Base-by-base conservation (phyloP, 345 rosid species). In the Camelina laxa region DNA sequence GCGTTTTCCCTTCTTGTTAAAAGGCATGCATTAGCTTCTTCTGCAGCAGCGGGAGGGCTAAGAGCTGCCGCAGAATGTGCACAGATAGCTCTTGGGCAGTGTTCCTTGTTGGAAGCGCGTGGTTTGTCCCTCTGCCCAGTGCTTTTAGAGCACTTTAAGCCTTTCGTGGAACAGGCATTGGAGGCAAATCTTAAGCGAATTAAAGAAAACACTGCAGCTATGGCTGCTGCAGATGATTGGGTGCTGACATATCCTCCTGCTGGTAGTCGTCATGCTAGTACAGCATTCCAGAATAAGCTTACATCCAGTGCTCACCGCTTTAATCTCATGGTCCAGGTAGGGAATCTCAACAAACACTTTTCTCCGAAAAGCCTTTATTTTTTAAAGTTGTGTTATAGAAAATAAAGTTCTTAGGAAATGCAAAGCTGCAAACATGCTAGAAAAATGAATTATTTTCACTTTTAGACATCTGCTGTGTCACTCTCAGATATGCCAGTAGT, bases 161-260 rank as follows among this genome's bases (percentile, higher is more conserved):
- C 96, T 38, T 91, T 97, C 60, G 98, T 96, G 63, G 97, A 96
- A 78, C 99, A 91, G 81, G 99, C 98, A 39, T 79, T 92, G 54
- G 88, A 96, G 78, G 97, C 99, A 67, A 92, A 96, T 83, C 84
- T 96, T 70, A 96, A 88, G 77, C 84, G 99, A 75, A 96, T 96
- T 78, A 96, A 96, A 83, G 98, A 96, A 80, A 92, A 97, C 77
- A 89, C 97, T 68, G 98, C 99, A 79, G 96, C 99, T 73, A 74
- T 92, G 85, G 99, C 96, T 63, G 99, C 99, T 76, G 98, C 98
- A 69, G 99, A 96, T 88, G 96, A 96, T 75, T 92, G 99, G 99
- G 83, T 92, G 24, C 91, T 96, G 64, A 86, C 93, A 49, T 81
- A 78, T 49, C 88, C 92, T 73, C 88, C 88, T 55, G 67, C 77